Percentiles rank a stretch among this genome's conserved stretches.
Evolutionary conservation across 2,329 filamentous ascomycete genomes (phyloP).

Genomic region (Botrytis elliptica): DNA sequence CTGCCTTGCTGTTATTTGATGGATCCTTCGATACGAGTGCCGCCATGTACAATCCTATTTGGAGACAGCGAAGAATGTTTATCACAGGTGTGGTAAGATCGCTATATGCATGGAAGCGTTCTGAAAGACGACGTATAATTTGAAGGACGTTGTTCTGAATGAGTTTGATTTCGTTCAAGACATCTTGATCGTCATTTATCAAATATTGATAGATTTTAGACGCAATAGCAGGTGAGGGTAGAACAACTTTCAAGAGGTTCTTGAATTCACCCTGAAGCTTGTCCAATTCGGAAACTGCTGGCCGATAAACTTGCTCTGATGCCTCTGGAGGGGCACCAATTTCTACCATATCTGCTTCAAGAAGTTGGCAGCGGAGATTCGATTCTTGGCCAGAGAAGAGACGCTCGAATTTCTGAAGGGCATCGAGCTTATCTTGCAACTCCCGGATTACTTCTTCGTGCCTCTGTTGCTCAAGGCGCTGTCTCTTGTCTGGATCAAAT

Average conservation of each 20-base stretch:
- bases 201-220: constrained; percentile 29
- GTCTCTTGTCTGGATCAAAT: constrained; percentile 74
- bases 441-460: constrained; percentile 55
- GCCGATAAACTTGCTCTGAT: constrained; percentile 68
- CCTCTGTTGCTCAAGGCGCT: constrained; percentile 62
- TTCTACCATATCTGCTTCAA: constrained; percentile 59
- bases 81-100: constrained; percentile 78
- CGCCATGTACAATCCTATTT: constrained; percentile 69
- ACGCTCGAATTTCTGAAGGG: constrained; percentile 64
- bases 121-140: constrained; percentile 67
- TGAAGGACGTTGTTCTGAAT: constrained; percentile 60
- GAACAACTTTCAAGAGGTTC: constrained; percentile 60
- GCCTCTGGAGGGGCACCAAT: constrained; percentile 67
- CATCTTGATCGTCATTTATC: constrained; percentile 43
- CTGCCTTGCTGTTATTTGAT: constrained; percentile 22
- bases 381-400: constrained; percentile 66
- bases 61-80: constrained; percentile 75
- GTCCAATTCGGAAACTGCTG: constrained; percentile 63
- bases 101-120: constrained; percentile 74
- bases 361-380: constrained; percentile 63
- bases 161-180: constrained; percentile 41
- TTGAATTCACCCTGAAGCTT: constrained; percentile 80
- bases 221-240: constrained; percentile 27
- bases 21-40: constrained; percentile 27
- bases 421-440: constrained; percentile 56